Evolutionary conservation across 75 land plant species (phyloP), one percentile per base, ranked within the genome.

Genomic region (Isoetes taiwanensis): DNA sequence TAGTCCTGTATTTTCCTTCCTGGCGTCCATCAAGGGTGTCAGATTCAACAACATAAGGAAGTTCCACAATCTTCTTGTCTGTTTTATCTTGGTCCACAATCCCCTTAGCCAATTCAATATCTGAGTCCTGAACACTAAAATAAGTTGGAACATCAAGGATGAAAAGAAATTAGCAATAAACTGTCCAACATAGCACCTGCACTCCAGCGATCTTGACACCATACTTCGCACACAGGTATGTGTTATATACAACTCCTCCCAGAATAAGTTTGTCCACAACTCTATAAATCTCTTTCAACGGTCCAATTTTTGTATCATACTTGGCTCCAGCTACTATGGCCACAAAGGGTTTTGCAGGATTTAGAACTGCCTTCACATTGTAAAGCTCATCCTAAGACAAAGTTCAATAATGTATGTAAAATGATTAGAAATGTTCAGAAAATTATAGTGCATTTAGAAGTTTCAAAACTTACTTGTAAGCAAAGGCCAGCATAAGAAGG

Each of bases 261-360:
- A 74, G 42, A 39, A 74, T 66, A 0, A 74, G 42, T 33, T 72
- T 72, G 56, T 74, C 77, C 21, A 74, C 77, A 54, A 59, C 72
- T 59, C 64, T 71, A 60, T 74, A 74, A 11, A 74, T 74, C 48
- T 58, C 61, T 0, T 32, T 72, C 33, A 74, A 34, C 14, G 77
- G 77, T 23, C 77, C 77, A 54, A 74, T 74, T 53, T 74, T 74
- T 2, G 77, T 74, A 34, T 74, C 77, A 59, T 74, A 74, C 64
- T 74, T 74, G 8, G 77, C 68, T 24, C 77, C 77, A 17, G 75
- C 77, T 40, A 74, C 75, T 12, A 74, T 54, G 9, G 77, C 77
- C 19, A 74, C 76, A 58, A 74, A 74, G 10, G 77, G 77, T 29
- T 50, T 48, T n/a, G 25, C 56, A 6, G 77, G 77, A 30, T 60